Percentiles rank a stretch among this genome's conserved stretches.
phyloP scores from a whole-genome alignment of 2,329 filamentous ascomycete species.

The Pyrenochaeta sp. region DNA sequence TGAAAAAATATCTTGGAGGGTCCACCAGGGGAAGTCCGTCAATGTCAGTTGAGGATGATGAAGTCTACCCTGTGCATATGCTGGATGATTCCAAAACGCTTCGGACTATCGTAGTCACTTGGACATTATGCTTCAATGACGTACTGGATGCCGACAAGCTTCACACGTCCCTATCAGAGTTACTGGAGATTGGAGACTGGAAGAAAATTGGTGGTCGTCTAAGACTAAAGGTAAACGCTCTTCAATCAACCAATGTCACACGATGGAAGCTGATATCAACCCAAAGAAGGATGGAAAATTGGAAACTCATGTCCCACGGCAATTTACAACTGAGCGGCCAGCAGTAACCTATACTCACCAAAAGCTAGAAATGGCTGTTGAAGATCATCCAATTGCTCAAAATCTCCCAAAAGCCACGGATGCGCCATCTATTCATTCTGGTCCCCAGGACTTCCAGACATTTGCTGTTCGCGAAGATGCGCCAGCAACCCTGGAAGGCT shows the following conservation, averaged over 20 bases:
- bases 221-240: constrained; percentile 48
- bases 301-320: constrained; percentile 52
- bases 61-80: constrained; percentile 26
- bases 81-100: constrained; percentile 27
- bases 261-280: not conserved
- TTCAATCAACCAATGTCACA: constrained; percentile 17
- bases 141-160: constrained; percentile 56
- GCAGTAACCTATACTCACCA: constrained; percentile 53
- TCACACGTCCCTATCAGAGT: constrained; percentile 39
- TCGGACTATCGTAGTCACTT: constrained; percentile 21
- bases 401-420: constrained; percentile 42
- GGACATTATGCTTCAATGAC: constrained; percentile 56
- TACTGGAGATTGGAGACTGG: constrained; percentile 57
- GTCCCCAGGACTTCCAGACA: constrained; percentile 8
- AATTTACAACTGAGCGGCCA: constrained; percentile 49
- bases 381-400: constrained; percentile 53
- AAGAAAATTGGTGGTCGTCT: constrained; percentile 57
- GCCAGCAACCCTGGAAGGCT: constrained; percentile 17
- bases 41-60: constrained; percentile 6
- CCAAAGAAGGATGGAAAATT: constrained; percentile 28
- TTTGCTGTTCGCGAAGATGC: constrained; percentile 18
- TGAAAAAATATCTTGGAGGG: no score
- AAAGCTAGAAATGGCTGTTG: constrained; percentile 46
- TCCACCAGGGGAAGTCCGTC: no score
- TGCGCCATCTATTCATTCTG: constrained; percentile 1